Conservation (phyloP, 192 early-diverging fungal species). For the Podila clonocystis region DNA sequence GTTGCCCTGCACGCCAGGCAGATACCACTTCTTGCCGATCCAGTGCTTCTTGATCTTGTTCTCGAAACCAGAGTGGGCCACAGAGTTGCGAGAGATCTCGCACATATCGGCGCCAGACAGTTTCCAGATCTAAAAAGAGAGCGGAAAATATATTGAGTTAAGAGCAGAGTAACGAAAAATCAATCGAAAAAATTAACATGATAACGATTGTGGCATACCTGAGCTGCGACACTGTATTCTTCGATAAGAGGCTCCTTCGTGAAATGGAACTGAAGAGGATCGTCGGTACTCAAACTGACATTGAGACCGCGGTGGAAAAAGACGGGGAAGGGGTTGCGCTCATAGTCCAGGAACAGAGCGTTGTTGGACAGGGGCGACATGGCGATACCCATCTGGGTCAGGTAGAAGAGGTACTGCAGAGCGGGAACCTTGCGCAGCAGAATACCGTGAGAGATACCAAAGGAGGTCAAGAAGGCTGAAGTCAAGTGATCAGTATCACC, state of each 20-base stretch:
- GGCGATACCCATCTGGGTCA: constrained; percentile 96
- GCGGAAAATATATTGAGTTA: neutral
- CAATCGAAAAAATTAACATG: neutral
- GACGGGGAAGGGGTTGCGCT: constrained; percentile 90
- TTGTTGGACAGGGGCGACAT: constrained; percentile 99
- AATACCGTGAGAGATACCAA: constrained; percentile 95
- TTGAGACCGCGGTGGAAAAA: constrained; percentile 98
- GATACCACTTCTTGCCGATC: constrained; percentile 85
- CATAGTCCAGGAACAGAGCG: constrained; percentile 93
- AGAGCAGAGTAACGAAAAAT: neutral
- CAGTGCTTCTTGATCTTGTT: constrained; percentile 91
- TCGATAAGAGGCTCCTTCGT: constrained; percentile 99
- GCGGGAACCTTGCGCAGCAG: constrained; percentile 95
- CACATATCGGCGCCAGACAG: constrained; percentile 94
- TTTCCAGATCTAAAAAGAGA: constrained; percentile 84
- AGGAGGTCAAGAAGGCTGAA: constrained; percentile 88
- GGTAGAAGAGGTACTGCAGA: constrained; percentile 94
- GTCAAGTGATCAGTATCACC: constrained; percentile 97
- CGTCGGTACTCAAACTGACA: constrained; percentile 93
- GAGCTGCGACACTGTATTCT: constrained; percentile 96
- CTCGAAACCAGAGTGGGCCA: constrained; percentile 93
- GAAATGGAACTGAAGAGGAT: constrained; percentile 97
- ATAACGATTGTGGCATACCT: constrained; percentile 56
- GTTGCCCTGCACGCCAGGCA: constrained; percentile 84
- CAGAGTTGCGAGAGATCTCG: constrained; percentile 93